Conservation (phyloP, 1,284 basidiomycete species). For the Ustilago vetiveriae region DNA sequence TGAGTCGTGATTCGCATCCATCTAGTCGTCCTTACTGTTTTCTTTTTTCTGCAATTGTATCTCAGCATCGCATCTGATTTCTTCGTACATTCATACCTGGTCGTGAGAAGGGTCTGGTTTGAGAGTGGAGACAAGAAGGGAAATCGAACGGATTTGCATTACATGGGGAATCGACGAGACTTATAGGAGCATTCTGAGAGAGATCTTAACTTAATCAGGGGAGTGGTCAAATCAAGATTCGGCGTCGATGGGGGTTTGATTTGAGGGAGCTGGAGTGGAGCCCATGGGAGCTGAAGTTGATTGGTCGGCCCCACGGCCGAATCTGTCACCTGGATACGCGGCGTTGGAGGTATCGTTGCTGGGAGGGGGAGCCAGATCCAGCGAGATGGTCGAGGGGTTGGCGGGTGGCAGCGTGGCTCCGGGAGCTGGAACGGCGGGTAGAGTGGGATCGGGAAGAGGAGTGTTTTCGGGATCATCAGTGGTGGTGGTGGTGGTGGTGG, state of each 20-base stretch:
- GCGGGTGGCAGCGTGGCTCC: conserved; percentile 39
- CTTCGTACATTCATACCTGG: background rate
- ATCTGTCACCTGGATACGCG: conserved; percentile 28
- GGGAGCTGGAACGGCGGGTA: conserved; percentile 22
- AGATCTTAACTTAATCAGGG: background rate
- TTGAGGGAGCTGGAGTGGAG: conserved; percentile 26
- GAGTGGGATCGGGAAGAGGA: conserved; percentile 10
- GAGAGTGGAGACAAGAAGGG: too few relatives aligned
- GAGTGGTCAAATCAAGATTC: conserved; percentile 13
- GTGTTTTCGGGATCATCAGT: conserved; percentile 15
- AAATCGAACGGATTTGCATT: too few relatives aligned
- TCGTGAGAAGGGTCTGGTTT: too few relatives aligned
- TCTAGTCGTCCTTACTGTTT: too few relatives aligned
- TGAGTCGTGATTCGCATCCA: too few relatives aligned
- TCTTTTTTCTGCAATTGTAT: too few relatives aligned
- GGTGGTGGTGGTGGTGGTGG: conserved; percentile 2
- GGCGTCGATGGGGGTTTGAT: conserved; percentile 40
- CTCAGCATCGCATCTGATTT: background rate
- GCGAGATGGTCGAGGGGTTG: conserved; percentile 18
- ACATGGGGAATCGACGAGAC: background rate
- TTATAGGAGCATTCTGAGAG: background rate
- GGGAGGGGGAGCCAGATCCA: conserved; percentile 25
- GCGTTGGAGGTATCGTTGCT: conserved; percentile 30
- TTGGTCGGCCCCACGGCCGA: conserved; percentile 26
- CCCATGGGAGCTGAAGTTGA: conserved; percentile 39